Percentiles rank a stretch among this genome's conserved stretches.
phyloP scores from a whole-genome alignment of 208 protist species.

The Polymyxa betae region DNA sequence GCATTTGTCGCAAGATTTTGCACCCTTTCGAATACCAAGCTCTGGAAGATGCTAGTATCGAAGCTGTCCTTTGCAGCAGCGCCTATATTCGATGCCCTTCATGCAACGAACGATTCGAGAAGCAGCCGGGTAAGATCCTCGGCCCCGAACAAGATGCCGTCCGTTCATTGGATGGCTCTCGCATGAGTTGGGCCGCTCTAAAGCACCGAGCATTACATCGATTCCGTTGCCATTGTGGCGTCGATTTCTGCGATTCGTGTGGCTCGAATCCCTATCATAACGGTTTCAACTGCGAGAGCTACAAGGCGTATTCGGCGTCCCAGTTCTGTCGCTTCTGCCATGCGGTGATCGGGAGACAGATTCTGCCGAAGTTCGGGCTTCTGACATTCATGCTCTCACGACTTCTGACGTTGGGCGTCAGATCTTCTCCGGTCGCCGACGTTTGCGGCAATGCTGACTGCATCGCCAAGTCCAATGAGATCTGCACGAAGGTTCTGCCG shows the following conservation, averaged over 20 bases:
- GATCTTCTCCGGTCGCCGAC: background rate
- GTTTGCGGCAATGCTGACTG: background rate
- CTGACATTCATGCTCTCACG: too few species aligned
- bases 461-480: background rate
- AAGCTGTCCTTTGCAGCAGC: background rate
- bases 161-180: background rate
- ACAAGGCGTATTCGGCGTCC: constrained; percentile 21
- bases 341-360: background rate
- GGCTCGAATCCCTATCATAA: constrained; percentile 31
- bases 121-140: constrained; percentile 22
- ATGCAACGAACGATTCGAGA: background rate
- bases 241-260: background rate
- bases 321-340: background rate
- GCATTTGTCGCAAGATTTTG: background rate
- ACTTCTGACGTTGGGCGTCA: too few species aligned
- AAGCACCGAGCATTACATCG: background rate
- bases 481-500: background rate
- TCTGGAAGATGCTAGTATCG: background rate
- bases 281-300: background rate
- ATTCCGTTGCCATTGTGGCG: constrained; percentile 2
- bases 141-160: background rate
- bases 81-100: background rate
- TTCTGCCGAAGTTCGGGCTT: too few species aligned
- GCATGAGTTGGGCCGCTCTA: background rate
- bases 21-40: background rate